Base-by-base conservation (phyloP, 1,284 basidiomycete genomes). In the Apiotrichum gamsii region DNA sequence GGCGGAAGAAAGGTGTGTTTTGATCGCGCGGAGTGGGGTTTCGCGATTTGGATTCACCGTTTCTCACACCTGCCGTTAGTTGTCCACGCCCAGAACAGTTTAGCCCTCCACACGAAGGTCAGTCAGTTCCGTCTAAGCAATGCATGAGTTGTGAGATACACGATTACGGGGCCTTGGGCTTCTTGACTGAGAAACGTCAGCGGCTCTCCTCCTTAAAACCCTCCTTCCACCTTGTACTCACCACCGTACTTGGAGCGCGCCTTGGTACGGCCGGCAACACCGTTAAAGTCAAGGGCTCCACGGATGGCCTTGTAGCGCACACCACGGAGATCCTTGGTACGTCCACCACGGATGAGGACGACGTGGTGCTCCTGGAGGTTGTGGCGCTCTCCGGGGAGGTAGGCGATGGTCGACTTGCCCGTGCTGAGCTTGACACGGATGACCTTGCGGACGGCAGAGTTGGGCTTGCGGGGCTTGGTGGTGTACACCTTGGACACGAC, bases 281-380 rank as follows among this genome's bases (percentile, higher is more conserved):
- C 90, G 47, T 84, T 83, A 54, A 95, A 83, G 75, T 99, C 95
- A 43, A 91, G 74, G 18, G 90, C 86, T 28, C 95, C 95, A 67
- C 95, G 82, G 13, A 98, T 85, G 51, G 97, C 76, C 73, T 97
- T 95, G 75, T 98, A 98, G 62, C 86, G 82, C 28, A 95, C 86
- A 81, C 93, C 91, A 30, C 93, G 93, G 68, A 97, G 79, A 82
- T 98, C 95, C 77, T 97, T 93, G 3, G 91, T 85, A 74, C 91
- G 81, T 8, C 95, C 95, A 13, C 95, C 95, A 63, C 93, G 78
- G 18, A 98, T 81, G 35, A 97, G 73, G 4, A 98, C 93, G 3
- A 98, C 95, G 67, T 84, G 86, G 67, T 99, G 95, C 70, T 98
- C 95, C 75, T 98, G 95, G 62, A 98, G 73, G 69, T 96, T 97